Percentiles rank a stretch among this genome's conserved stretches.
Conservation (phyloP, 1,139 yeast species). For the Taiozyma sp. region DNA sequence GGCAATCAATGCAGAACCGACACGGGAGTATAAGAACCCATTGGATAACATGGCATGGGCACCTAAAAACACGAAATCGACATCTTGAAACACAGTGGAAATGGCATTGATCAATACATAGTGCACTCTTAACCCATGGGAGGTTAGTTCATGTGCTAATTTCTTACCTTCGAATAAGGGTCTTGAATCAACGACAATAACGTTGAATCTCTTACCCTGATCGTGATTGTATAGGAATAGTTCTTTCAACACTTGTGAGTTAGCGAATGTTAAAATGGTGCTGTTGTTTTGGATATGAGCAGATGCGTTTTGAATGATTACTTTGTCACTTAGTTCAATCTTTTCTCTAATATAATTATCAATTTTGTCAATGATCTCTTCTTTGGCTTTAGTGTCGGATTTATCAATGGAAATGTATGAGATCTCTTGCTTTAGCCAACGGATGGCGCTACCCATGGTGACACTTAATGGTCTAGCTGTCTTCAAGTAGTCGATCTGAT, state of each 20-base stretch:
- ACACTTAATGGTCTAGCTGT: slow-evolving; percentile 89
- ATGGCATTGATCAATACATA: slow-evolving; percentile 79
- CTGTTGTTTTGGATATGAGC: slow-evolving; percentile 72
- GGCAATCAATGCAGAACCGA: slow-evolving; percentile 91
- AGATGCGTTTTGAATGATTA: slow-evolving; percentile 79
- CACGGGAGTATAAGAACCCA: slow-evolving; percentile 88
- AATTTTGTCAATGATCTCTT: slow-evolving; percentile 57
- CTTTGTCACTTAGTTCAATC: slow-evolving; percentile 75
- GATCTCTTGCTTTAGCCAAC: slow-evolving; percentile 95
- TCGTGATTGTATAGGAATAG: slow-evolving; percentile 66
- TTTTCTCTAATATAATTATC: slow-evolving; percentile 82
- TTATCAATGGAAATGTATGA: slow-evolving; percentile 69
- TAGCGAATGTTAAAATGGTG: slow-evolving; percentile 83
- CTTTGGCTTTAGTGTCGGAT: slow-evolving; percentile 69
- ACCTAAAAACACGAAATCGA: slow-evolving; percentile 87
- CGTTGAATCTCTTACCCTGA: slow-evolving; percentile 63
- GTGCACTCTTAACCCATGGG: slow-evolving; percentile 53
- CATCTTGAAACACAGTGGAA: slow-evolving; percentile 64
- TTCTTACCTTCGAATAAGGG: slow-evolving; percentile 92
- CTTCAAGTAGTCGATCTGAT: slow-evolving; percentile 89
- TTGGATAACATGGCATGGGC: slow-evolving; percentile 97
- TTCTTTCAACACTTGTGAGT: slow-evolving; percentile 76
- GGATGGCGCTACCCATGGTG: slow-evolving; percentile 95
- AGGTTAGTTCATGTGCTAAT: slow-evolving; percentile 58
- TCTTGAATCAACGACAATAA: slow-evolving; percentile 89